Evolutionary conservation across 2,329 filamentous ascomycete species (phyloP), one percentile per base, ranked within the genome.

Genomic region (Allantophomopsis cytisporea): DNA sequence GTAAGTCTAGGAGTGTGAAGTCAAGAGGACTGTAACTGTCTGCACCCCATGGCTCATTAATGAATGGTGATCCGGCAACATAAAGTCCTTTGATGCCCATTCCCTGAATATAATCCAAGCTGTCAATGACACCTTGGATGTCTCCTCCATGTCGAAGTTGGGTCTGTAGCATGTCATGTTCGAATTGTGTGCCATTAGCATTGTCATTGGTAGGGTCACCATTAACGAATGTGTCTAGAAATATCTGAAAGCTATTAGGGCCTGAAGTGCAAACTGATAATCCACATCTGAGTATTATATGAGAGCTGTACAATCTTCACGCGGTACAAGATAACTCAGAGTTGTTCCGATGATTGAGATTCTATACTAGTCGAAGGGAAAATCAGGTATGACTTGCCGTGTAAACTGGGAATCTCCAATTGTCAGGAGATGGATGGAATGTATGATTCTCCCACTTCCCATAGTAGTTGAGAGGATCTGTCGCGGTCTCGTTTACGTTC

Each of bases 401-500:
- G 52, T 80, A 80, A 50, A 78, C 72, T 0, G 76, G 76, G 44
- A 80, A 68, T 16, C 76, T 65, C 76, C 76, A 80, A 47, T 73
- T 79, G 0, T 60, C 53, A 1, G 76, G 76, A 16, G 73, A 78
- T 0, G 63, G 58, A 20, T 58, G 54, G 46, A 71, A 78, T 5
- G 52, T 56, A 51, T 73, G 68, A 43, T 64, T 59, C n/a, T 56
- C 58, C 68, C 71, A 68, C 57, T 64, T 56, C 42, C 73, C 67
- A 51, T 60, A 68, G 52, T 80, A 80, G 33, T 80, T 64, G 30
- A 69, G 56, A 2, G 73, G 72, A 37, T 65, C 54, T 5, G 51
- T 62, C n/a, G 75, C 72, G 35, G 61, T 57, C 47, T 66, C 52
- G 53, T 79, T 78, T 45, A 63, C 61, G 54, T 80, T 80, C 45